phyloP scores from a whole-genome alignment of 1,139 yeast genomes.

The Suhomyces kunorum region DNA sequence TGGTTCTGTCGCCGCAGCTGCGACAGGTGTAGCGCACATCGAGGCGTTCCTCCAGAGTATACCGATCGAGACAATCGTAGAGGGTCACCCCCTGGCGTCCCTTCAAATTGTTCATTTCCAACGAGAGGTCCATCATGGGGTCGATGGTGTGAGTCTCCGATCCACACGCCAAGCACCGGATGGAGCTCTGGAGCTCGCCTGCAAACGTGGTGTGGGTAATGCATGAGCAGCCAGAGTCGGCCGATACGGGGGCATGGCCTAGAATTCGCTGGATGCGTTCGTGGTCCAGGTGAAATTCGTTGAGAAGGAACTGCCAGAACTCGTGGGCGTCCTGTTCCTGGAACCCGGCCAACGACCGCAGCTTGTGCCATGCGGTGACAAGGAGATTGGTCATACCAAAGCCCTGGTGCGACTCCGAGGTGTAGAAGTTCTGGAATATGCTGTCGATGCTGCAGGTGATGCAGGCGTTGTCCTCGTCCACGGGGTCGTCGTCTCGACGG shows the following conservation, averaged over 20 bases:
- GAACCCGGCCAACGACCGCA: slow-evolving; percentile 85
- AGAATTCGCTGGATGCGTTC: slow-evolving; percentile 26
- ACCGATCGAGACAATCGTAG: slow-evolving; percentile 69
- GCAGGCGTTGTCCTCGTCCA: slow-evolving; percentile 54
- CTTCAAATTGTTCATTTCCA: slow-evolving; percentile 55
- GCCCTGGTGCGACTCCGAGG: slow-evolving; percentile 57
- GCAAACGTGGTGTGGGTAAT: slow-evolving; percentile 78
- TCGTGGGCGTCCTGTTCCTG: slow-evolving; percentile 99
- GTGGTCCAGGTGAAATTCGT: slow-evolving; percentile 72
- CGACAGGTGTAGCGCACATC: slow-evolving; percentile 75
- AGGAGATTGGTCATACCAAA: slow-evolving; percentile 74
- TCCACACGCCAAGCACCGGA: slow-evolving; percentile 71
- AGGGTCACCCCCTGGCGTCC: slow-evolving; percentile 37
- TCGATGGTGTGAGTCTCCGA: slow-evolving; percentile 70
- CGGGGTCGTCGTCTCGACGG: slow-evolving; percentile 26
- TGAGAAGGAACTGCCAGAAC: slow-evolving; percentile 86
- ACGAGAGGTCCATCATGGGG: slow-evolving; percentile 86
- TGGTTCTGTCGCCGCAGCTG: slow-evolving; percentile 58
- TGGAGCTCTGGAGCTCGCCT: slow-evolving; percentile 72
- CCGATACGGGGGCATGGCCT: slow-evolving; percentile 6
- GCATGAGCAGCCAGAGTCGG: slow-evolving; percentile 57
- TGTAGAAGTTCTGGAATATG: slow-evolving; percentile 66
- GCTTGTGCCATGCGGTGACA: slow-evolving; percentile 81
- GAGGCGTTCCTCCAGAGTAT: slow-evolving; percentile 73
- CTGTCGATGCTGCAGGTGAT: slow-evolving; percentile 82